Evolutionary conservation across 2,329 filamentous ascomycete species (phyloP).

Genomic region (Sporothrix euskadiensis): DNA sequence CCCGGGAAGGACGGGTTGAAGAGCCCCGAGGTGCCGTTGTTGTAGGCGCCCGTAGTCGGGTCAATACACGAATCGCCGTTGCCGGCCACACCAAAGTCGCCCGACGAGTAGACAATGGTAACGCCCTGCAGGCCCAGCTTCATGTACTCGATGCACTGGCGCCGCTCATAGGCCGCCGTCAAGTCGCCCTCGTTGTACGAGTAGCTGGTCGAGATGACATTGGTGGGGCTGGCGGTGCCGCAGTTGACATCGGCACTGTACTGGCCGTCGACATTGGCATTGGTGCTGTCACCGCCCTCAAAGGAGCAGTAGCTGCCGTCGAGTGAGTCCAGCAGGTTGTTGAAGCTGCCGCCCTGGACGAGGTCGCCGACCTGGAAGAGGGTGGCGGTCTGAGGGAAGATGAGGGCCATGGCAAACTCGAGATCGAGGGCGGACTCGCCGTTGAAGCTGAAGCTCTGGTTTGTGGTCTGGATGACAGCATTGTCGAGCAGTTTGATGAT

Average conservation of each 20-base stretch:
- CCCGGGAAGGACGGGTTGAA: constrained; percentile 53
- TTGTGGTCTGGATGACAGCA: constrained; percentile 40
- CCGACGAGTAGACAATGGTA: constrained; percentile 52
- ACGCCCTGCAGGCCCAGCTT: constrained; percentile 57
- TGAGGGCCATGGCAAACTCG: constrained; percentile 47
- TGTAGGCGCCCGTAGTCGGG: constrained; percentile 36
- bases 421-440: constrained; percentile 43
- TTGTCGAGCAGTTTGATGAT: constrained; percentile 40
- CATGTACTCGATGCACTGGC: constrained; percentile 59
- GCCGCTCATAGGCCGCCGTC: constrained; percentile 49
- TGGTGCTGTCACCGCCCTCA: constrained; percentile 42
- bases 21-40: constrained; percentile 40
- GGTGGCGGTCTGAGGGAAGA: constrained; percentile 53
- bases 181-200: constrained; percentile 54
- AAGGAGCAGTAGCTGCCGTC: constrained; percentile 50
- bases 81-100: constrained; percentile 51
- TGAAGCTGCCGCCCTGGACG: constrained; percentile 35
- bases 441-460: constrained; percentile 45
- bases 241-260: constrained; percentile 47
- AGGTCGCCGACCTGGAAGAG: constrained; percentile 52
- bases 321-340: constrained; percentile 44
- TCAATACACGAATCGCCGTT: constrained; percentile 44
- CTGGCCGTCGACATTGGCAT: constrained; percentile 36
- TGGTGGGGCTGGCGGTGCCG: constrained; percentile 47
- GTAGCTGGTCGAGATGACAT: constrained; percentile 58